Percentiles rank a stretch among this genome's conserved stretches.
Evolutionary conservation across 139 green algal species (phyloP).

Genomic region (Pleodorina starrii): DNA sequence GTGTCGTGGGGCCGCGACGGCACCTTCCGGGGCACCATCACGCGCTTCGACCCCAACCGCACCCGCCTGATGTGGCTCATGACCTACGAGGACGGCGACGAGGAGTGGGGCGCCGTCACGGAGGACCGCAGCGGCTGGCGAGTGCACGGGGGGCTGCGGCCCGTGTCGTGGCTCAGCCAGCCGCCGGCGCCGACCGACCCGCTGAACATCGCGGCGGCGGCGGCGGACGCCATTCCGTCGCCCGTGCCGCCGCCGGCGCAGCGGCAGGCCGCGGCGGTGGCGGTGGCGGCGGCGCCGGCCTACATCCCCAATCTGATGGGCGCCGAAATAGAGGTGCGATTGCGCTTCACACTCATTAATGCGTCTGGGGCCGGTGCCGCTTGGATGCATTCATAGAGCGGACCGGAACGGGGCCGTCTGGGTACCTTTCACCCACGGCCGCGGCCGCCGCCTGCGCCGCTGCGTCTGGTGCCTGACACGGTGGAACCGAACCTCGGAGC

Average conservation of each 20-base stretch:
- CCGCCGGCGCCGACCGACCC: constrained; percentile 17
- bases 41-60: constrained; percentile 23
- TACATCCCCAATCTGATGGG: constrained; percentile 26
- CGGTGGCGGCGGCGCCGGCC: background rate
- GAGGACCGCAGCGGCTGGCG: constrained; percentile 38
- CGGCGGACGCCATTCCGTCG: constrained; percentile 5
- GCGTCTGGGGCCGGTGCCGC: too few species aligned
- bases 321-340: constrained; percentile 28
- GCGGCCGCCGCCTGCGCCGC: too few species aligned
- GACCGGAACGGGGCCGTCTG: too few species aligned
- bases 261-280: background rate
- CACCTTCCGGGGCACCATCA: constrained; percentile 25
- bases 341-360: too few species aligned
- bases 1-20: constrained; percentile 27
- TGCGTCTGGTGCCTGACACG: too few species aligned
- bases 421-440: too few species aligned
- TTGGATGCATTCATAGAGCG: too few species aligned
- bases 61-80: constrained; percentile 35
- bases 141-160: constrained; percentile 9
- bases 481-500: too few species aligned
- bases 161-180: constrained; percentile 5
- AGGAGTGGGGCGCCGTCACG: constrained; percentile 47
- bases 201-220: background rate
- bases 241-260: background rate
- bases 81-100: constrained; percentile 30